These are phyloP conservation scores for Agaricus subrufescens DNA, from an alignment of 768 basidiomycete genomes.

Conservation along the genomic window DNA sequence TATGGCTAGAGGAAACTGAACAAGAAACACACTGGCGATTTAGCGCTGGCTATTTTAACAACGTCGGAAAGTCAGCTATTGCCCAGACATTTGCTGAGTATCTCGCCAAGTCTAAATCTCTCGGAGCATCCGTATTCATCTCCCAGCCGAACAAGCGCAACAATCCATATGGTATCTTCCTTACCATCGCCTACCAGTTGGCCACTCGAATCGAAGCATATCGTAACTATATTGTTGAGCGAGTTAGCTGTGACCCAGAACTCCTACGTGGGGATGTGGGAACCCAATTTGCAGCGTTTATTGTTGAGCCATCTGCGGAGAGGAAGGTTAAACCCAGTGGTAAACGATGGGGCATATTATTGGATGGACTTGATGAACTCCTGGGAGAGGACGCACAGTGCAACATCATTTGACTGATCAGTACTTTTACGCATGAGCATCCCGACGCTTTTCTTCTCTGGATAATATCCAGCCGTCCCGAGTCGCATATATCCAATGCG, in stretches of 20 bases:
- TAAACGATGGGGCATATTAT: neutral
- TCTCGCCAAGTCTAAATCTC: too few relatives aligned
- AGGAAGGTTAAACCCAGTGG: neutral
- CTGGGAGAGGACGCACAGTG: neutral
- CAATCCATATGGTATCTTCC: too few relatives aligned
- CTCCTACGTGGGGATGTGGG: too few relatives aligned
- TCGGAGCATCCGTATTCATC: too few relatives aligned
- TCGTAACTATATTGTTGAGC: neutral
- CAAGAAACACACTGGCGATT: too few relatives aligned
- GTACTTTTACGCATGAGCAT: neutral
- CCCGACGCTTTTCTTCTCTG: neutral
- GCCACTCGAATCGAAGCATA: neutral
- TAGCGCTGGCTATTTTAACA: too few relatives aligned
- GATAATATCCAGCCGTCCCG: neutral
- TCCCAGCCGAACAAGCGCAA: too few relatives aligned
- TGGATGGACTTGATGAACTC: conserved; percentile 2
- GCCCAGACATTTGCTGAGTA: too few relatives aligned
- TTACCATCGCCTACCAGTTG: too few relatives aligned
- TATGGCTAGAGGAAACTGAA: too few relatives aligned
- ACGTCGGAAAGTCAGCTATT: too few relatives aligned
- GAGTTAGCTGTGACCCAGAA: neutral
- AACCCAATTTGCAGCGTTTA: neutral
- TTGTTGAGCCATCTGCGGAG: neutral
- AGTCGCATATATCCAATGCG: neutral
- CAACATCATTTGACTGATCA: neutral